These are phyloP conservation scores for Phaseolus lunatus DNA, from an alignment of 306 rosid genomes.

Conservation along the genomic window DNA sequence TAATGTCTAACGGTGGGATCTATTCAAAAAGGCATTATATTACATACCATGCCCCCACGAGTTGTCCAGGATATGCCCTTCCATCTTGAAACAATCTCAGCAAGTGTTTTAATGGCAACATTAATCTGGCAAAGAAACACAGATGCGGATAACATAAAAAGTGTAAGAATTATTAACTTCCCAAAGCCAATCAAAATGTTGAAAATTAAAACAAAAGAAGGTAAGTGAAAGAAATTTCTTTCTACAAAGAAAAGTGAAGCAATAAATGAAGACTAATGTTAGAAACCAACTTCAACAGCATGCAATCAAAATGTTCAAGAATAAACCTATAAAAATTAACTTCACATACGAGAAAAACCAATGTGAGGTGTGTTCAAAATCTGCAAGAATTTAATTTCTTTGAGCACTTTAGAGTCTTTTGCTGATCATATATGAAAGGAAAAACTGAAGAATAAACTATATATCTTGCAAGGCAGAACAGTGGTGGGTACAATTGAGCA, in stretches of 20 bases:
- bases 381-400: no score
- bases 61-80: constrained; percentile 82
- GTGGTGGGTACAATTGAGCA: no score
- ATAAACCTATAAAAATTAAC: neutral
- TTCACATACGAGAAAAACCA: neutral
- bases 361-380: neutral
- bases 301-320: neutral
- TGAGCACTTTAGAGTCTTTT: no score
- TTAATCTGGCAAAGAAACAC: constrained; percentile 58
- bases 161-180: constrained; percentile 2
- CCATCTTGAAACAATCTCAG: constrained; percentile 58
- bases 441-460: no score
- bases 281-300: neutral
- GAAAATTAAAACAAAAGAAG: neutral
- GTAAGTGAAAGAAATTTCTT: neutral
- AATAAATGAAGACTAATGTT: neutral
- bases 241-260: neutral
- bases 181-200: constrained; percentile 21
- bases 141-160: constrained; percentile 21
- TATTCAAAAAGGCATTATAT: neutral
- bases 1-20: constrained; percentile 10
- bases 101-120: constrained; percentile 60
- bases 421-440: no score
- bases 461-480: no score
- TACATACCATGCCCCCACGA: constrained; percentile 86